phyloP scores from a whole-genome alignment of 441 rosid species.

The Bruguiera hainesii region DNA sequence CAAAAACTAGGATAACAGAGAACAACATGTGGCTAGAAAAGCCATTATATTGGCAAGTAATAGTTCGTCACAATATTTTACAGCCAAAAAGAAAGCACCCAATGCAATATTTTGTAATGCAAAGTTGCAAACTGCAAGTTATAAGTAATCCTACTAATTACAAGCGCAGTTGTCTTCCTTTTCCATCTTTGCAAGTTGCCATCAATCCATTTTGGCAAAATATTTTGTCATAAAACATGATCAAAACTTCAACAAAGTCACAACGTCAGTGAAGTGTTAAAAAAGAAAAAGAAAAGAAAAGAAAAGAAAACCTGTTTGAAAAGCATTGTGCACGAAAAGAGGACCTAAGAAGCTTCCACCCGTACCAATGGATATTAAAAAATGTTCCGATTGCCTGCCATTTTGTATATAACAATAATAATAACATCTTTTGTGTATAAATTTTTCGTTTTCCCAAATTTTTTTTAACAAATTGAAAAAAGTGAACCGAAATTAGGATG shows the following conservation, averaged over 20 bases:
- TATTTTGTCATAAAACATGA: constrained; percentile 16
- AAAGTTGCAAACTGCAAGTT: constrained; percentile 4
- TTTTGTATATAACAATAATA: too few species aligned
- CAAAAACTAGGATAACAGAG: constrained; percentile 15
- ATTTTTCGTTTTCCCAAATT: too few species aligned
- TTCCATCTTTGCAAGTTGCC: constrained; percentile 47
- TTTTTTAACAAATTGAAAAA: too few species aligned
- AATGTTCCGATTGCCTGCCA: too few species aligned
- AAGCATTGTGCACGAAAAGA: constrained; percentile 88
- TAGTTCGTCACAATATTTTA: too few species aligned
- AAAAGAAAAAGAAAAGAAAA: not conserved
- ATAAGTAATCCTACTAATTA: constrained; percentile 32
- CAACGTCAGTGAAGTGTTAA: constrained; percentile 10
- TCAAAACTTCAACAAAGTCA: constrained; percentile 12
- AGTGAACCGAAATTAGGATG: too few species aligned
- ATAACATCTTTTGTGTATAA: too few species aligned
- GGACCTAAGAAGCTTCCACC: constrained; percentile 98
- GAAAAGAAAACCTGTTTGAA: constrained; percentile 63
- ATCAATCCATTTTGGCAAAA: constrained; percentile 8
- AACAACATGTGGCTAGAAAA: not conserved
- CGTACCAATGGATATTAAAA: constrained; percentile 63
- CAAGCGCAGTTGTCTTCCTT: constrained; percentile 87
- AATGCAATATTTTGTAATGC: too few species aligned
- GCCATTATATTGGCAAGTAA: not conserved
- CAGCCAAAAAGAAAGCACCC: too few species aligned